Evolutionary conservation across 1,284 basidiomycete species (phyloP).

Genomic region (Heliocybe sulcata): DNA sequence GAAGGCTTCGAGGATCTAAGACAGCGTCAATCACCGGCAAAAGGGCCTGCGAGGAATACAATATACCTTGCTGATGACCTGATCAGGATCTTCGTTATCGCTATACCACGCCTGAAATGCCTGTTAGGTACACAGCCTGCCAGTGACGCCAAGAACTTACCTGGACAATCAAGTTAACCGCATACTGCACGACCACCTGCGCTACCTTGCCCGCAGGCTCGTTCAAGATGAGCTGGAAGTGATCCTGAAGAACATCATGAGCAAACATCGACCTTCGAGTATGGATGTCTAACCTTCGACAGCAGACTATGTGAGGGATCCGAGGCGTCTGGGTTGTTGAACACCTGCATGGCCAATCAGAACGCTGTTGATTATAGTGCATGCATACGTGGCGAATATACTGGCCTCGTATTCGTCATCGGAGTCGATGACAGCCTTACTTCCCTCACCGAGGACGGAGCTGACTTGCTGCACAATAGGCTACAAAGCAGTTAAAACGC

Average conservation of each 20-base stretch:
- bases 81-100: slow-evolving; percentile 34
- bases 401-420: slow-evolving; percentile 60
- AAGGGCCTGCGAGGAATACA: neutral
- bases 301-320: slow-evolving; percentile 70
- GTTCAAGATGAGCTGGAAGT: slow-evolving; percentile 58
- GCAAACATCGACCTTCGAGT: neutral
- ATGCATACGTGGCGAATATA: neutral
- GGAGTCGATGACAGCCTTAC: slow-evolving; percentile 64
- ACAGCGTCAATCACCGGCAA: neutral
- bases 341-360: slow-evolving; percentile 42
- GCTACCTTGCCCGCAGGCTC: slow-evolving; percentile 72
- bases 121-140: neutral
- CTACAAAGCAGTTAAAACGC: slow-evolving; percentile 21
- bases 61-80: slow-evolving; percentile 40
- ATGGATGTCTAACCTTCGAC: slow-evolving; percentile 36
- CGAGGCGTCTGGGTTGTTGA: slow-evolving; percentile 61
- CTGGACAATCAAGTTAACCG: slow-evolving; percentile 56
- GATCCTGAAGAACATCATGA: slow-evolving; percentile 31
- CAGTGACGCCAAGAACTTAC: slow-evolving; percentile 22
- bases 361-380: no score
- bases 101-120: slow-evolving; percentile 48
- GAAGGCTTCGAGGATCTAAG: slow-evolving; percentile 56
- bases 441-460: slow-evolving; percentile 50
- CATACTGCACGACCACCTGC: slow-evolving; percentile 54
- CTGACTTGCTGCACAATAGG: slow-evolving; percentile 56